Conservation (phyloP, 345 rosid genomes). For the Sisymbrium irio region DNA sequence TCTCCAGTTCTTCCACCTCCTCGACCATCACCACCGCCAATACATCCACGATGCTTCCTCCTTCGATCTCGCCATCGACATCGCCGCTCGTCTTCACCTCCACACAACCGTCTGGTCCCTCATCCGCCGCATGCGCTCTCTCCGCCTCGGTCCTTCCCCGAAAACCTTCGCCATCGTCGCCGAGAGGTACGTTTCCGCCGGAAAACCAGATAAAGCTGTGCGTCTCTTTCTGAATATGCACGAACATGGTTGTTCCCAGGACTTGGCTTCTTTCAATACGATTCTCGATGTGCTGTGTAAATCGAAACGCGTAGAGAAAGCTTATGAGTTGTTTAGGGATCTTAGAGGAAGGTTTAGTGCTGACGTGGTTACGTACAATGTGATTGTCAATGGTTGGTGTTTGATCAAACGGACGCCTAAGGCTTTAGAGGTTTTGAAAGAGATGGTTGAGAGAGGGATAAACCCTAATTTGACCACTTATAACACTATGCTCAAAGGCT, state of each 20-base stretch:
- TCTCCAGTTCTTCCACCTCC: slow-evolving; percentile 65
- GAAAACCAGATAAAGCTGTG: slow-evolving; percentile 74
- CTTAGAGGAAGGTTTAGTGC: slow-evolving; percentile 62
- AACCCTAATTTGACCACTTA: slow-evolving; percentile 59
- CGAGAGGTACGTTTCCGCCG: slow-evolving; percentile 67
- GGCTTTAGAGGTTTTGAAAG: slow-evolving; percentile 77
- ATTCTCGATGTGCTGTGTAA: slow-evolving; percentile 79
- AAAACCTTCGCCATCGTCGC: slow-evolving; percentile 70
- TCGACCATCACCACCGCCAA: slow-evolving; percentile 48
- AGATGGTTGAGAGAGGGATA: slow-evolving; percentile 78
- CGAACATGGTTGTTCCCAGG: slow-evolving; percentile 72
- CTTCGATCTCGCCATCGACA: slow-evolving; percentile 80
- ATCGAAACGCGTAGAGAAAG: slow-evolving; percentile 71
- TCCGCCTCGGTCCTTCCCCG: slow-evolving; percentile 61
- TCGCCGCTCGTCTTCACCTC: slow-evolving; percentile 73
- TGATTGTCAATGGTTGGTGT: slow-evolving; percentile 89
- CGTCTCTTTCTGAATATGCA: slow-evolving; percentile 79
- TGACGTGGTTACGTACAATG: slow-evolving; percentile 73
- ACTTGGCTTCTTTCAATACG: slow-evolving; percentile 72
- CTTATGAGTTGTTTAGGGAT: slow-evolving; percentile 59
- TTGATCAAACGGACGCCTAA: slow-evolving; percentile 70
- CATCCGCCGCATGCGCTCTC: slow-evolving; percentile 65
- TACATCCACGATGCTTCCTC: slow-evolving; percentile 60
- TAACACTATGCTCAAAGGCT: slow-evolving; percentile 80
- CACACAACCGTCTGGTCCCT: slow-evolving; percentile 49